Evolutionary conservation across 1,139 yeast species (phyloP).

Genomic region (Kurtzmaniella quercitrusa): DNA sequence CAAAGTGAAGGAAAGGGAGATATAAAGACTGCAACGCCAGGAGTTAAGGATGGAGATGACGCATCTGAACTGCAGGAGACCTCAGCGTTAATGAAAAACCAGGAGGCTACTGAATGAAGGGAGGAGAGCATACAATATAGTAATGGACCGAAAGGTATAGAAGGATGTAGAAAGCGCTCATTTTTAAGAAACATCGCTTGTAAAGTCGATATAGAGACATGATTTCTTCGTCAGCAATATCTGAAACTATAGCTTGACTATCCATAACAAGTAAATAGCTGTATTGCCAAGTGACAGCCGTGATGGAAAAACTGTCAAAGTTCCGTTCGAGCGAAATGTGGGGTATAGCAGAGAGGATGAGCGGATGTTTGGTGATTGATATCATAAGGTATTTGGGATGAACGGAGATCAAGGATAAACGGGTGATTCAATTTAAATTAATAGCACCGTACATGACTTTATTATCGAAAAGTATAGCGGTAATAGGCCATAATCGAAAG

Average conservation of each 20-base stretch:
- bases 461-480: no score
- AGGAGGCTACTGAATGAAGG: slow-evolving; percentile 1
- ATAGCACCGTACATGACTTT: no score
- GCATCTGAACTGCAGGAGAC: neutral
- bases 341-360: no score
- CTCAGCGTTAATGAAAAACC: neutral
- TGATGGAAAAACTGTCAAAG: neutral
- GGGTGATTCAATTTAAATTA: no score
- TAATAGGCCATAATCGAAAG: no score
- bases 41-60: neutral
- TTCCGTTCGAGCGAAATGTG: neutral
- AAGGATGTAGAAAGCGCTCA: neutral
- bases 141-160: neutral
- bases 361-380: no score
- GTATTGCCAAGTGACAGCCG: no score
- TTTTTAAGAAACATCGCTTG: neutral
- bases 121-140: neutral
- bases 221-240: no score
- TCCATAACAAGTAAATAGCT: no score
- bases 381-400: no score
- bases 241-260: no score
- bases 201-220: neutral
- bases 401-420: no score
- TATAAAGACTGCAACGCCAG: slow-evolving; percentile 2
- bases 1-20: neutral